phyloP scores from a whole-genome alignment of 2,329 filamentous ascomycete genomes.

The Verticillium tricorpus region DNA sequence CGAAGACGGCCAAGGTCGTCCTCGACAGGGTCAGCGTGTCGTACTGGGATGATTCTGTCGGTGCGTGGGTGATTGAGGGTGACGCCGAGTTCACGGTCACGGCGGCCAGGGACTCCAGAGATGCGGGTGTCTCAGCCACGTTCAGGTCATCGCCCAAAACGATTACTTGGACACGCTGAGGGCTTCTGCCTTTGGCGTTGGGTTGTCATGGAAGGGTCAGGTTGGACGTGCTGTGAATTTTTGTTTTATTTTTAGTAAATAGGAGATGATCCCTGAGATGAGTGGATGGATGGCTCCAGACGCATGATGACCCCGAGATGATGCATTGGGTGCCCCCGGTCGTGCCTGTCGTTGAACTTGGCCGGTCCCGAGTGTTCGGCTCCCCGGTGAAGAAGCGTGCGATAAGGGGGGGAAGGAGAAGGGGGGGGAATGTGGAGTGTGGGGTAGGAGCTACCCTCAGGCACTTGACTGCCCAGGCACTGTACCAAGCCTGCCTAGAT shows the following conservation, averaged over 20 bases:
- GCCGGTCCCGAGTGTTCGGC: not conserved
- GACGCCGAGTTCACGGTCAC: slow-evolving; percentile 20
- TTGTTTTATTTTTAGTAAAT: too few relatives aligned
- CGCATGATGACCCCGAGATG: too few relatives aligned
- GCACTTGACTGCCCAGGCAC: too few relatives aligned
- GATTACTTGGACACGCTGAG: not conserved
- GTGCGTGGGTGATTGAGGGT: slow-evolving; percentile 19
- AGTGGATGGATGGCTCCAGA: too few relatives aligned
- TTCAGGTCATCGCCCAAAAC: not conserved
- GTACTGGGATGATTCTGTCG: slow-evolving; percentile 4
- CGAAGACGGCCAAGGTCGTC: slow-evolving; percentile 21
- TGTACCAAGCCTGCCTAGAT: too few relatives aligned
- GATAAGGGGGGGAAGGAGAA: not conserved
- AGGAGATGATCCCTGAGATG: too few relatives aligned
- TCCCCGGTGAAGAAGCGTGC: not conserved
- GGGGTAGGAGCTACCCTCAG: not conserved
- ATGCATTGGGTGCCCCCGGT: too few relatives aligned
- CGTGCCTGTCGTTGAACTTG: too few relatives aligned
- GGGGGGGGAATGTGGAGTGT: not conserved
- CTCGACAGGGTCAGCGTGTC: slow-evolving; percentile 17
- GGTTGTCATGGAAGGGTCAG: too few relatives aligned
- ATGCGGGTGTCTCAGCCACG: slow-evolving; percentile 1
- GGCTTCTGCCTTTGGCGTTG: not conserved
- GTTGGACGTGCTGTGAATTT: too few relatives aligned
- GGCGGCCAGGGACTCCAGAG: slow-evolving; percentile 14